phyloP scores from a whole-genome alignment of 2,329 filamentous ascomycete species.

The Laburnicola sp. region DNA sequence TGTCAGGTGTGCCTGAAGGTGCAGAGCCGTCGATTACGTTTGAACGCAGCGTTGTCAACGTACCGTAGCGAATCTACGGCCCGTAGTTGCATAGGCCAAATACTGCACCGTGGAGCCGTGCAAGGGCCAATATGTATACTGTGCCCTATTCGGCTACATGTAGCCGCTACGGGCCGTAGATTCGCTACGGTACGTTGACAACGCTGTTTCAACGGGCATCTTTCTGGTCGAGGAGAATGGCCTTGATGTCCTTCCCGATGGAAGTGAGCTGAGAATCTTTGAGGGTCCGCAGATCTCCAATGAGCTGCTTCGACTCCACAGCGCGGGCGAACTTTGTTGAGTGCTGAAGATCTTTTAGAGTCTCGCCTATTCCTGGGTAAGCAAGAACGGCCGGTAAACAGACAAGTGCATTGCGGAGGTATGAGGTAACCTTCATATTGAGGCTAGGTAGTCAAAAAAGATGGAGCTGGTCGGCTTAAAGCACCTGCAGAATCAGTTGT shows the following conservation, averaged over 20 bases:
- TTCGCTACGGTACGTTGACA: no score
- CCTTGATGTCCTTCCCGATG: constrained; percentile 42
- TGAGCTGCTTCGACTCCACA: constrained; percentile 33
- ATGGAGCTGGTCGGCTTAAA: no score
- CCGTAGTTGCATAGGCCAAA: no score
- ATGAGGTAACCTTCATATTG: constrained; percentile 18
- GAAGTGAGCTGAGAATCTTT: constrained; percentile 34
- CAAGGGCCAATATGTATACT: no score
- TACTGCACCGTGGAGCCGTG: no score
- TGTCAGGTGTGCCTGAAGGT: constrained; percentile 35
- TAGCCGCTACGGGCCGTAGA: no score
- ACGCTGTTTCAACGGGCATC: constrained; percentile 15
- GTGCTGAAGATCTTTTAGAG: constrained; percentile 24
- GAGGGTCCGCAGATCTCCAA: constrained; percentile 41
- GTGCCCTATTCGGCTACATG: no score
- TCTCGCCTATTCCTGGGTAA: constrained; percentile 37
- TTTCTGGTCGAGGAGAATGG: constrained; percentile 34
- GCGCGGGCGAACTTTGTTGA: constrained; percentile 25
- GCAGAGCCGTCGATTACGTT: constrained; percentile 19
- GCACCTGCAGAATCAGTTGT: no score
- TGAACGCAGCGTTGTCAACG: constrained; percentile 2
- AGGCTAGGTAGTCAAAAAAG: neutral
- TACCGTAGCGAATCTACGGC: no score
- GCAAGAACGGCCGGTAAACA: constrained; percentile 20
- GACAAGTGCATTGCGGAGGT: constrained; percentile 25